Evolutionary conservation across 805 yeast genomes (phyloP).

Genomic region (Teunomyces barrocoloradensis): DNA sequence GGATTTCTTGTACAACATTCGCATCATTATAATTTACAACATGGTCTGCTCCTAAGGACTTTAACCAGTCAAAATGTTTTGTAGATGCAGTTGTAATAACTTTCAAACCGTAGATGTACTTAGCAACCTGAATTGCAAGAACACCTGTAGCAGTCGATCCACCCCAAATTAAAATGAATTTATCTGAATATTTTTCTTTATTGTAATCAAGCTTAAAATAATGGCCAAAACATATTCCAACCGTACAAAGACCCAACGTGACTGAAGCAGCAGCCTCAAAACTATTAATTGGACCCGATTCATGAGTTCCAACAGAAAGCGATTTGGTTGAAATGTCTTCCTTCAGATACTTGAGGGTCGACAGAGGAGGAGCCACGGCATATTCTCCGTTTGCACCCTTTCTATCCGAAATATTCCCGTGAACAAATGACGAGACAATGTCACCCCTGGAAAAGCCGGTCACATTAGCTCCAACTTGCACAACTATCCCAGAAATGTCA

Average conservation of each 20-base stretch:
- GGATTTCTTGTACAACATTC: constrained; percentile 21
- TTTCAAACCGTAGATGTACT: constrained; percentile 25
- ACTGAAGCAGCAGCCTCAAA: constrained; percentile 68
- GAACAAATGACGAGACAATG: constrained; percentile 48
- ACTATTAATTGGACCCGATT: constrained; percentile 41
- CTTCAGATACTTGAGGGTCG: constrained; percentile 31
- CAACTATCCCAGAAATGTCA: constrained; percentile 60
- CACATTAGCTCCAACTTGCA: constrained; percentile 48
- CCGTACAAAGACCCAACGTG: constrained; percentile 52
- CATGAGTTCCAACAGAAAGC: constrained; percentile 19
- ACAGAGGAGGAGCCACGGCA: constrained; percentile 35
- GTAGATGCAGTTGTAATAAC: constrained; percentile 30
- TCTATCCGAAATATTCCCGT: constrained; percentile 47
- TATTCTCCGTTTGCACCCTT: constrained; percentile 64
- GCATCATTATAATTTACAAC: constrained; percentile 28
- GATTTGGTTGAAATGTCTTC: constrained; percentile 10
- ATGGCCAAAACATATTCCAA: constrained; percentile 38
- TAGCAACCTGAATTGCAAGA: constrained; percentile 32
- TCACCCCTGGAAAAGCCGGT: constrained; percentile 40
- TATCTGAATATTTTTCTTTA: constrained; percentile 12
- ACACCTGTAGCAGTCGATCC: constrained; percentile 35
- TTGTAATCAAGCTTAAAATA: constrained; percentile 25
- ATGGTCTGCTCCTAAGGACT: constrained; percentile 28
- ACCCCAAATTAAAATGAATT: constrained; percentile 32
- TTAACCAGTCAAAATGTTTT: constrained; percentile 22